Percentiles rank a stretch among this genome's conserved stretches.
Evolutionary conservation across 495 filamentous ascomycete genomes (phyloP).

Genomic region (Parathielavia hyrcaniae): DNA sequence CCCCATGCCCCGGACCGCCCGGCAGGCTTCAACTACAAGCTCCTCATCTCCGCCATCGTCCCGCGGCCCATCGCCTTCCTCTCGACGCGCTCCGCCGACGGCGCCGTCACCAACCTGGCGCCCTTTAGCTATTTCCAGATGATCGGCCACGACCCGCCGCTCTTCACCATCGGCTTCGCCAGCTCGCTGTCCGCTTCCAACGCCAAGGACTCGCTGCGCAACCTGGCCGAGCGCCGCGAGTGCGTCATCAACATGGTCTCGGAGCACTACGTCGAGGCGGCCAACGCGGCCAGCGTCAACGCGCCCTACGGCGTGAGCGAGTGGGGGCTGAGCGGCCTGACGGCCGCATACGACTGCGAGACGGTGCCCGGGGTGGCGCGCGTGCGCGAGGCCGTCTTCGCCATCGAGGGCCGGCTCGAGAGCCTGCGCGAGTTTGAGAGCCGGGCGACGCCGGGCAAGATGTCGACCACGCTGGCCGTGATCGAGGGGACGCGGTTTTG

Average conservation of each 20-base stretch:
- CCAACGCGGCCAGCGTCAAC: slow-evolving; percentile 72
- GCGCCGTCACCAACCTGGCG: slow-evolving; percentile 59
- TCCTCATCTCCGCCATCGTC: slow-evolving; percentile 79
- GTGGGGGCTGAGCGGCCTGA: slow-evolving; percentile 74
- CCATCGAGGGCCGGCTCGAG: slow-evolving; percentile 72
- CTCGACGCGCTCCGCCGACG: slow-evolving; percentile 43
- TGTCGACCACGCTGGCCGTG: slow-evolving; percentile 64
- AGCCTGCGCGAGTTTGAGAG: slow-evolving; percentile 71
- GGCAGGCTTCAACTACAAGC: slow-evolving; percentile 75
- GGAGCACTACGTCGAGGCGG: slow-evolving; percentile 81
- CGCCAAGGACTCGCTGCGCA: slow-evolving; percentile 70
- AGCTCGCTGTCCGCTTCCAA: slow-evolving; percentile 41
- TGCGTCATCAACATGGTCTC: slow-evolving; percentile 82
- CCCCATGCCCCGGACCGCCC: slow-evolving; percentile 68
- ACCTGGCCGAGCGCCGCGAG: slow-evolving; percentile 65
- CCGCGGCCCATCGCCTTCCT: slow-evolving; percentile 67
- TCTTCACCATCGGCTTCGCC: slow-evolving; percentile 76
- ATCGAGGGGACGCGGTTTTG: slow-evolving; percentile 85
- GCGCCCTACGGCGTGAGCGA: slow-evolving; percentile 73
- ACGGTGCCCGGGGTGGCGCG: slow-evolving; percentile 60
- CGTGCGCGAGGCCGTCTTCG: slow-evolving; percentile 75
- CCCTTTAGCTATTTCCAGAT: slow-evolving; percentile 83
- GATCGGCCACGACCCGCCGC: slow-evolving; percentile 81
- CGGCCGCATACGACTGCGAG: slow-evolving; percentile 54
- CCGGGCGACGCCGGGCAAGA: slow-evolving; percentile 58